Evolutionary conservation across 805 yeast species (phyloP).

Genomic region (Starmerella geochares): DNA sequence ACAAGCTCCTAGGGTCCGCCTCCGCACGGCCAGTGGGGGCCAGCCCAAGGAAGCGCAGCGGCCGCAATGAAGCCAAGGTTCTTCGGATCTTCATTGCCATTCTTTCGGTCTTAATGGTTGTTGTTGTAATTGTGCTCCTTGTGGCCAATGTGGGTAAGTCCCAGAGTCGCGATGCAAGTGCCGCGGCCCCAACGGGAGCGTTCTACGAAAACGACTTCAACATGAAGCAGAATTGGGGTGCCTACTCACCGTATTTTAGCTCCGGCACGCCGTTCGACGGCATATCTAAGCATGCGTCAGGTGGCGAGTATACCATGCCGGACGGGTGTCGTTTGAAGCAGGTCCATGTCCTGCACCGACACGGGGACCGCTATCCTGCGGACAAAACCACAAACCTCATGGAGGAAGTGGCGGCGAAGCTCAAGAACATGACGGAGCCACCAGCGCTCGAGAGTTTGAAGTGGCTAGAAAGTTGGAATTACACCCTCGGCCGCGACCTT

Average conservation of each 20-base stretch:
- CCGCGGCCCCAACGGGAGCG: conserved; percentile 34
- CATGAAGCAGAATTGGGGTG: conserved; percentile 36
- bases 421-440: conserved; percentile 26
- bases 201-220: conserved; percentile 31
- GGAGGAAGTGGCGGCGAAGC: conserved; percentile 31
- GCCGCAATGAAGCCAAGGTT: conserved; percentile 15
- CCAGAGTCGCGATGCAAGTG: conserved; percentile 22
- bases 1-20: conserved; percentile 2
- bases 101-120: conserved; percentile 10
- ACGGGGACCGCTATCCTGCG: conserved; percentile 70
- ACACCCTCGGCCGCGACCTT: conserved; percentile 30
- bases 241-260: conserved; percentile 35
- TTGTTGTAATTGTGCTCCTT: conserved; percentile 13
- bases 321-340: conserved; percentile 48
- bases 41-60: background rate
- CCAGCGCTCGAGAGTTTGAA: conserved; percentile 25
- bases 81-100: conserved; percentile 17
- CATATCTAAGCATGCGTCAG: conserved; percentile 26
- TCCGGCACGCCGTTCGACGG: conserved; percentile 32
- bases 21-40: background rate
- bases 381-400: conserved; percentile 35
- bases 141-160: conserved; percentile 11
- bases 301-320: conserved; percentile 29
- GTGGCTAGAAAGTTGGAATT: conserved; percentile 33
- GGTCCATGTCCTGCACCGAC: conserved; percentile 62